Conservation (phyloP, 2,329 filamentous ascomycete genomes). For the Monilinia laxa region DNA sequence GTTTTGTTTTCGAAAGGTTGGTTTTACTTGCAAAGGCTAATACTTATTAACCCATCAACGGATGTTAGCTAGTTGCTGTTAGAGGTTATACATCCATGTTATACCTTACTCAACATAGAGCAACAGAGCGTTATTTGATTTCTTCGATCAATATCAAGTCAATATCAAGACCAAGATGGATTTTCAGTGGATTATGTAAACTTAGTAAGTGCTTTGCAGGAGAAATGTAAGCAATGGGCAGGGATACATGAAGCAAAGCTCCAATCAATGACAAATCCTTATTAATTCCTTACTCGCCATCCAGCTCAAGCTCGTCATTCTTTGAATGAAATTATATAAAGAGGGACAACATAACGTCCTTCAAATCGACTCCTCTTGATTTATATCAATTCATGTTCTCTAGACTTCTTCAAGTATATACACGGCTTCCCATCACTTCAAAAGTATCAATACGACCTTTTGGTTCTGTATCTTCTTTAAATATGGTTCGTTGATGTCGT, state of each 20-base stretch:
- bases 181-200: constrained; percentile 7
- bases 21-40: too few species aligned
- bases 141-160: too few species aligned
- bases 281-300: constrained; percentile 18
- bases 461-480: constrained; percentile 7
- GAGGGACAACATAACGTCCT: background rate
- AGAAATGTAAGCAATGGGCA: constrained; percentile 17
- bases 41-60: too few species aligned
- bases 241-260: background rate
- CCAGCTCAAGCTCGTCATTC: constrained; percentile 7
- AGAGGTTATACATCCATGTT: too few species aligned
- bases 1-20: too few species aligned
- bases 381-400: constrained; percentile 23
- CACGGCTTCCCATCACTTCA: constrained; percentile 13
- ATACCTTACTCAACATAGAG: too few species aligned
- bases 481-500: constrained; percentile 23
- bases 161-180: too few species aligned
- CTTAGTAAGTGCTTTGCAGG: constrained; percentile 22
- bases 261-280: constrained; percentile 19
- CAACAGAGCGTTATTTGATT: too few species aligned
- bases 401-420: constrained; percentile 17
- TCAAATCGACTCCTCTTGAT: too few species aligned
- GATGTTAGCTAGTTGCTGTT: too few species aligned
- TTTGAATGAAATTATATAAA: constrained; percentile 11
- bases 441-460: constrained; percentile 14